Base-by-base conservation (phyloP, 2,329 filamentous ascomycete species). In the Escovopsis sp. region DNA sequence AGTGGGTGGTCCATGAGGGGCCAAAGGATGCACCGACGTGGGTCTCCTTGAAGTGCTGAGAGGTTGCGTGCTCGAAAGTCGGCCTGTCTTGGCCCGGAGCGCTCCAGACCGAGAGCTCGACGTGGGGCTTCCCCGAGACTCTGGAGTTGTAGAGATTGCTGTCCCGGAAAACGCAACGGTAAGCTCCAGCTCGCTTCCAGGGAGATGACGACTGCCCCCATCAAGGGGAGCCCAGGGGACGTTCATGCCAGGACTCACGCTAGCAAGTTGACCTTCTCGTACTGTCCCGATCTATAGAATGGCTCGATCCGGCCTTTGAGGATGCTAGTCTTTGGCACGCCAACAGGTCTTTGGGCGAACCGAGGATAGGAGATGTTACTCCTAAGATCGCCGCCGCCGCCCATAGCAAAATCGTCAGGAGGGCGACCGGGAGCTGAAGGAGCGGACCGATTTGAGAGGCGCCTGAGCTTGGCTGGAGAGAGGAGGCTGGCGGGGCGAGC, bases 1-100 rank as follows among this genome's bases (percentile, higher is more conserved):
- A 98, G 61, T 96, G 91, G 8, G 91, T 98, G 2, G 87, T 83
- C 91, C 91, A 98, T 31, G 87, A 91, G 2, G 91, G 91, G 0
- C 91, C 91, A 52, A 96, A 96, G 7, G 70, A 76, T 44, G 81
- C 72, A 45, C 89, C 88, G 42, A 87, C 77, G 14, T 74, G 67
- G 8, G 88, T 83, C 39, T 79, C 72, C 40, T 72, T 74, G 66
- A 89, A 98, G 7, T 79, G 66, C 50, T 93, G 79, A 38, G 66
- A 68, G n/a, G 71, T 66, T 6, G 88, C 89, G 43, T 95, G 85
- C 48, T 88, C 66, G 65, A 98, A 98, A 4, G 81, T 79, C 2
- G 91, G 91, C 13, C 91, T 78, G 24, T 78, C 71, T 39, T 84
- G 77, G 52, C 80, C 69, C 2, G 88, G 88, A 12, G 86, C 85